Base-by-base conservation (phyloP, 2,329 filamentous ascomycete species). In the Colletotrichum endophyticum region DNA sequence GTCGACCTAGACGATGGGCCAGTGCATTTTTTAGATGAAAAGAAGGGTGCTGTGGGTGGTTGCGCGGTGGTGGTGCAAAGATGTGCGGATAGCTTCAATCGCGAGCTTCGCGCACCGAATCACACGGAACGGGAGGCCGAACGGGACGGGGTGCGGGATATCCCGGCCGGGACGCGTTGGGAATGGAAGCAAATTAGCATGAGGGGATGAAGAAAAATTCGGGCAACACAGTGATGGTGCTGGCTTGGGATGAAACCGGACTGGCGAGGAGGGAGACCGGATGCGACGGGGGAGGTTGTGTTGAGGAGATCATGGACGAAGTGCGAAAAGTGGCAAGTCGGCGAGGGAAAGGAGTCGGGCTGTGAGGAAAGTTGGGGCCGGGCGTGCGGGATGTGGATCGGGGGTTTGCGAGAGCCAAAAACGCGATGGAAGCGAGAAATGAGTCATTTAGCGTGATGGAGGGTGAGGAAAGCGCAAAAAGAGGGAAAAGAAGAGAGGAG, bases 61-160 rank as follows among this genome's bases (percentile, higher is more conserved):
- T 73, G 64, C 6, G 64, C 66, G 66, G 64, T 56, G 70, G 76
- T 69, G 73, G 73, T 77, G 76, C 73, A 73, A 22, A 66, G 22
- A 74, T 73, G 73, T 74, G 76, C 70, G 76, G 76, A 78, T 78
- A 78, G 76, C 76, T 77, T 78, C 76, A 78, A 73, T 78, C 69
- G 32, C 32, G 44, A 30, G 9, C 34, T 39, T 61, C 30, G 66
- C 67, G 64, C 64, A 53, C 39, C 62, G 59, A 66, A 66, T 61
- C 59, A 57, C 64, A 57, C 76, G 39, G 68, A 44, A 34, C 15
- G 25, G 59, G 5, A 12, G 36, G 11, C 30, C 36, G 36, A 16
- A 19, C 57, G 70, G 44, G 27, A 22, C 16, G 16, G 30, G 53
- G 44, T 15, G 34, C 57, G 73, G 63, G 66, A 71, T 78, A 61